Evolutionary conservation across 75 land plant species (phyloP).

Genomic region (Azolla pinnata): DNA sequence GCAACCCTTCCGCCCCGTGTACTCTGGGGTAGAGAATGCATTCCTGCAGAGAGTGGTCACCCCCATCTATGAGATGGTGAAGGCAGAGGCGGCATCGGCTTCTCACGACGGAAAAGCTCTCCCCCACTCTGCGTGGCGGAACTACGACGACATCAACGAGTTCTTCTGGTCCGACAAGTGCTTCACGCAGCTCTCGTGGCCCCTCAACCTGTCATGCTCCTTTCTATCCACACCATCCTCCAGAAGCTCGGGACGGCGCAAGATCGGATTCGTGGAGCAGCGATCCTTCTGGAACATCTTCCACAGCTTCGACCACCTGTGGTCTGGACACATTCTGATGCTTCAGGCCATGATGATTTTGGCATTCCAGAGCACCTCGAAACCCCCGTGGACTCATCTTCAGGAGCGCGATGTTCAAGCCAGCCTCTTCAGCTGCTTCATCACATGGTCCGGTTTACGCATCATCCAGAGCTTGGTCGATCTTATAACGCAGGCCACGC

Average conservation of each 20-base stretch:
- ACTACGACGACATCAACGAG: slow-evolving; percentile 94
- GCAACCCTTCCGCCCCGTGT: slow-evolving; percentile 24
- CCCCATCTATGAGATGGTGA: slow-evolving; percentile 52
- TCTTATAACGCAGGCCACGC: slow-evolving; percentile 12
- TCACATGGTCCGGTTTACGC: slow-evolving; percentile 30
- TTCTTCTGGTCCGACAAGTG: slow-evolving; percentile 53
- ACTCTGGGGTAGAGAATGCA: slow-evolving; percentile 32
- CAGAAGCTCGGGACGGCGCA: too few relatives aligned
- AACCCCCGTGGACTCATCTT: slow-evolving; percentile 22
- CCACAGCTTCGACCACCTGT: slow-evolving; percentile 77
- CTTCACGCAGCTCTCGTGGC: slow-evolving; percentile 13
- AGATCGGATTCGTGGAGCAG: slow-evolving; percentile 88
- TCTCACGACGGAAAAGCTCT: slow-evolving; percentile 63
- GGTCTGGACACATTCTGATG: slow-evolving; percentile 60
- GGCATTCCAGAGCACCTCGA: slow-evolving; percentile 31
- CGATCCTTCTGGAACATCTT: slow-evolving; percentile 76
- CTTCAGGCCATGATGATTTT: slow-evolving; percentile 58
- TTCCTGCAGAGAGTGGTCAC: slow-evolving; percentile 50
- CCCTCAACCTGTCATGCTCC: slow-evolving; percentile 2
- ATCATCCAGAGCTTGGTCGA: slow-evolving; percentile 22
- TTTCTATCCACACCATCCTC: background rate
- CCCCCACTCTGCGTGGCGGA: slow-evolving; percentile 87
- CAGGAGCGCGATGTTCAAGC: slow-evolving; percentile 22
- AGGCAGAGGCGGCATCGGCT: slow-evolving; percentile 39
- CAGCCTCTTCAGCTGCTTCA: slow-evolving; percentile 22